phyloP scores from a whole-genome alignment of 805 yeast genomes.

The Ascoidea rubescens region DNA sequence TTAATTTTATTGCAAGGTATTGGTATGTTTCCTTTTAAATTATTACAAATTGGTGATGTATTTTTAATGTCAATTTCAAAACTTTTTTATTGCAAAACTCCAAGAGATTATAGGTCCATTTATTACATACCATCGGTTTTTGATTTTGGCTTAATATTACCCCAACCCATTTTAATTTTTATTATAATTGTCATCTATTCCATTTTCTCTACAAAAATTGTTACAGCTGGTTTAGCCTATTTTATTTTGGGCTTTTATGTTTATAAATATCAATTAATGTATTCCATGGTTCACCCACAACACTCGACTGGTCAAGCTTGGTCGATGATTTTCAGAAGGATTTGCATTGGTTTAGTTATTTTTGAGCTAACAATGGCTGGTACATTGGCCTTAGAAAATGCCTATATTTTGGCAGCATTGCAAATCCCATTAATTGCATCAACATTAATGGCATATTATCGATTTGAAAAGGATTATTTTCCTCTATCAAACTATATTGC shows the following conservation, averaged over 20 bases:
- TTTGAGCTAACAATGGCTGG: constrained; percentile 55
- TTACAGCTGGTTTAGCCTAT: constrained; percentile 43
- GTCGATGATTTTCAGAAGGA: constrained; percentile 47
- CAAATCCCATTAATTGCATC: constrained; percentile 34
- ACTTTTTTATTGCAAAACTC: constrained; percentile 46
- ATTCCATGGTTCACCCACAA: constrained; percentile 48
- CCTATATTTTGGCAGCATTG: constrained; percentile 32
- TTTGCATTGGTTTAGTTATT: constrained; percentile 38
- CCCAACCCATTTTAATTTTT: constrained; percentile 46
- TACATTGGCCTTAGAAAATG: constrained; percentile 45
- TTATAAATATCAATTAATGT: constrained; percentile 47
- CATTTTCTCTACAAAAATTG: constrained; percentile 45
- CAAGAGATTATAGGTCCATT: constrained; percentile 34
- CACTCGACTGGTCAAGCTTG: constrained; percentile 56
- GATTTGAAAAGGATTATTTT: constrained; percentile 38
- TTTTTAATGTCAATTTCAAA: constrained; percentile 29
- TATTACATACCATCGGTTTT: constrained; percentile 45
- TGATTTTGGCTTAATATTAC: constrained; percentile 47
- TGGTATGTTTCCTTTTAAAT: constrained; percentile 45
- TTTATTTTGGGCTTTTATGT: constrained; percentile 43
- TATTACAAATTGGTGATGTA: constrained; percentile 42
- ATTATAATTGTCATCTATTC: constrained; percentile 46
- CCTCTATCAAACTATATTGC: constrained; percentile 45
- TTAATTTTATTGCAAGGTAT: constrained; percentile 59
- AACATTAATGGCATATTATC: constrained; percentile 30